Base-by-base conservation (phyloP, 495 filamentous ascomycete species). In the Thozetella sp. region DNA sequence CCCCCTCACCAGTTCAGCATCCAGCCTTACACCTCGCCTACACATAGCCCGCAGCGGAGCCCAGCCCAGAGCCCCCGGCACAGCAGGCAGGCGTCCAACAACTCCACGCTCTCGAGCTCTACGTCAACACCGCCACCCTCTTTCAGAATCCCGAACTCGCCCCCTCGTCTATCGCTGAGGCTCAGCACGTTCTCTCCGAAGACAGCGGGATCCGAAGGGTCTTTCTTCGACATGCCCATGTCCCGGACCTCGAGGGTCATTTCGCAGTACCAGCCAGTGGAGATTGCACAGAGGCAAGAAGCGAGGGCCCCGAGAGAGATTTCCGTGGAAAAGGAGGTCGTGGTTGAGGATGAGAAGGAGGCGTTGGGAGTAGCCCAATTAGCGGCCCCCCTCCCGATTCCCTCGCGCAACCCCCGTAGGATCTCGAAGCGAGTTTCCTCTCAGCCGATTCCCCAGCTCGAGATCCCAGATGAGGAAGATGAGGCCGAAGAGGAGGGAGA, bases 161-260 rank as follows among this genome's bases (percentile, higher is more conserved):
- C 72, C 4, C 72, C 72, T 2, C 64, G 70, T 3, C 56, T 72
- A 3, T 72, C 72, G 22, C 57, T 74, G 23, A 64, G 70, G 25
- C 58, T 72, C 4, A 74, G 72, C 58, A 55, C 62, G 15, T 60
- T 74, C 0, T 46, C n/a, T 10, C 43, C 57, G 2, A 56, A 64
- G 13, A 54, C 56, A 15, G 30, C 58, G 20, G 51, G 48, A 22
- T 53, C 54, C 9, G 58, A 55, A 22, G 26, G 48, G 25, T 61
- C 62, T 1, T 66, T 55, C 23, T 61, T 69, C 19, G 63, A 67
- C 19, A 57, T 72, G 4, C 53, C 62, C 24, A 52, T 64, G 10
- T 26, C 20, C 17, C 43, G 43, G 9, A n/a, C 12, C 4, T 48
- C 43, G 3, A 48, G 12, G 43, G 43, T n/a, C 6, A 4, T n/a